Conservation (phyloP, 164 flowering plant genomes). For the Aristolochia fimbriata region DNA sequence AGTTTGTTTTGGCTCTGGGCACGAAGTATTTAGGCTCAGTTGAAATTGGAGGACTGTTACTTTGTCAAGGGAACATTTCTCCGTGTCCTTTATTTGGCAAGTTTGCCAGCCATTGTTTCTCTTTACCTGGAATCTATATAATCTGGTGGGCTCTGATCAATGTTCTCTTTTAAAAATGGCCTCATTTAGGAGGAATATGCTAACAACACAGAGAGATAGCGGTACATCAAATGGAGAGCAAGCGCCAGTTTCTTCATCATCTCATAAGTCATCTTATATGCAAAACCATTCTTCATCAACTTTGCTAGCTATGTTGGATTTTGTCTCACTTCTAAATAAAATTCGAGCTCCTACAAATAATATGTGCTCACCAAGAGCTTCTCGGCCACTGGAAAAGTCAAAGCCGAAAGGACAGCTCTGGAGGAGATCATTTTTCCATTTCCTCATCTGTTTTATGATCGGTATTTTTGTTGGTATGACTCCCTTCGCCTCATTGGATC, state of each 20-base stretch:
- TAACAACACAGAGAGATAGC: conserved; percentile 63
- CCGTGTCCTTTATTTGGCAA: not conserved
- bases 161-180: conserved; percentile 36
- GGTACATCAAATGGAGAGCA: conserved; percentile 39
- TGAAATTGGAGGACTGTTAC: not conserved
- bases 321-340: conserved; percentile 21
- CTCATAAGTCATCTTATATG: conserved; percentile 49
- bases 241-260: conserved; percentile 43
- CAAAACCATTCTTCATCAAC: conserved; percentile 28
- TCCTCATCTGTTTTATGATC: conserved; percentile 45
- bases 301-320: conserved; percentile 28
- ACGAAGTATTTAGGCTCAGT: too few relatives aligned
- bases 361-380: conserved; percentile 36
- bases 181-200: conserved; percentile 70
- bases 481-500: conserved; percentile 36
- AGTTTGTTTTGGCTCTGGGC: too few relatives aligned
- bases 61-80: not conserved
- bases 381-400: conserved; percentile 48
- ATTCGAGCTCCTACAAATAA: conserved; percentile 30
- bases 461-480: conserved; percentile 65
- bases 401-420: conserved; percentile 48
- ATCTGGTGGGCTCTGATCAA: not conserved
- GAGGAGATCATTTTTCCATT: conserved; percentile 56
- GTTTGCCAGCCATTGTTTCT: not conserved
- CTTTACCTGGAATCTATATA: not conserved